Percentiles rank a stretch among this genome's conserved stretches.
phyloP scores from a whole-genome alignment of 2,329 filamentous ascomycete species.

The Penicillium sp. region DNA sequence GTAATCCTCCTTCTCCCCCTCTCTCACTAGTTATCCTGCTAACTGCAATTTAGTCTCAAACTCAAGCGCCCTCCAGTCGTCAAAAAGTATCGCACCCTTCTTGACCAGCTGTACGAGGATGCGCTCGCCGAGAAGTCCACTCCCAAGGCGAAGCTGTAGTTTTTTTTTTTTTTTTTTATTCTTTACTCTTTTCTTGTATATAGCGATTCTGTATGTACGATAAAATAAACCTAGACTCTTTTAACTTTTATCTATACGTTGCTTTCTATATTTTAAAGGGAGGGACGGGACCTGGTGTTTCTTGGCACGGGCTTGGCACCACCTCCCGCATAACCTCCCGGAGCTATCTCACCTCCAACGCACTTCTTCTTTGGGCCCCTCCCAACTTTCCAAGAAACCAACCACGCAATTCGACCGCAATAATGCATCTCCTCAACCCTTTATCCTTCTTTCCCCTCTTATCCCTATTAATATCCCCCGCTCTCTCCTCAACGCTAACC shows the following conservation, averaged over 20 bases:
- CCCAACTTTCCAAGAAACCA: not conserved
- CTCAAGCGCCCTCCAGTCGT: constrained; percentile 71
- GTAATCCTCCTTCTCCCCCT: constrained; percentile 37
- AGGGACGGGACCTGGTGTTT: not conserved
- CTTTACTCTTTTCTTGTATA: constrained; percentile 1
- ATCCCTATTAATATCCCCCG: constrained; percentile 24
- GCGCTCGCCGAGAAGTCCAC: constrained; percentile 46
- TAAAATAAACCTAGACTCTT: not conserved
- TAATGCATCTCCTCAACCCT: constrained; percentile 22
- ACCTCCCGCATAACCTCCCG: not conserved
- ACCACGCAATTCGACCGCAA: not conserved
- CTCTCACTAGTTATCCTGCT: not conserved
- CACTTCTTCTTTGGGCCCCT: not conserved
- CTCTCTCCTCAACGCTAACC: constrained; percentile 37
- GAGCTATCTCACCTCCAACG: no score
- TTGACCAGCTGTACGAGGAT: constrained; percentile 67
- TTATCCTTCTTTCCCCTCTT: constrained; percentile 23
- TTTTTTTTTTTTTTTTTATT: not conserved
- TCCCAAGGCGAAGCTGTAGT: constrained; percentile 47
- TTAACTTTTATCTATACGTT: not conserved
- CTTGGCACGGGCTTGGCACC: not conserved
- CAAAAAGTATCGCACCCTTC: constrained; percentile 62
- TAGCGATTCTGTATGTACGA: constrained; percentile 16
- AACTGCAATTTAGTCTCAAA: constrained; percentile 61
- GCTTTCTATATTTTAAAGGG: not conserved